phyloP scores from a whole-genome alignment of 116 monocot species.

The Papilionanthe hybrid region DNA sequence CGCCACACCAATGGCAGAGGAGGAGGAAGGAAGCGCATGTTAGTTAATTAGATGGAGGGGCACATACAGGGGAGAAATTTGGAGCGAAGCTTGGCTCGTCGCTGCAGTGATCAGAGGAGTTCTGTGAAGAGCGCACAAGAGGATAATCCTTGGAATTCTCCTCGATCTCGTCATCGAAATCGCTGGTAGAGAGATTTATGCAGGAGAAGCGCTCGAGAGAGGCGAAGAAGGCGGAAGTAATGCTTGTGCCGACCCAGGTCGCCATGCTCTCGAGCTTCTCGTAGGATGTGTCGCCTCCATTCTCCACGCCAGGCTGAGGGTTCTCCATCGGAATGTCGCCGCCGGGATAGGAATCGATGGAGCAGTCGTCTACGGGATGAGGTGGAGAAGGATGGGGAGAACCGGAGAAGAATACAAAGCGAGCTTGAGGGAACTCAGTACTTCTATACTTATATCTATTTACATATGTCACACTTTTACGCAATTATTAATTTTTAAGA shows the following conservation, averaged over 20 bases:
- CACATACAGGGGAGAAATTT: not conserved
- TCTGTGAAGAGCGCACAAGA: slow-evolving; percentile 7
- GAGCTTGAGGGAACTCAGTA: too few species aligned
- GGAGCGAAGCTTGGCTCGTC: not conserved
- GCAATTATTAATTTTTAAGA: too few species aligned
- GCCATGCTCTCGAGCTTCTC: slow-evolving; percentile 10
- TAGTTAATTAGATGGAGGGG: slow-evolving; percentile 2
- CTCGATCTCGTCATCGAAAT: slow-evolving; percentile 15
- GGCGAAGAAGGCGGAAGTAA: slow-evolving; percentile 15
- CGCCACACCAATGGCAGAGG: not conserved
- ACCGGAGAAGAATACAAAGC: too few species aligned
- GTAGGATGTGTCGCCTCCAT: not conserved
- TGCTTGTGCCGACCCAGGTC: slow-evolving; percentile 16
- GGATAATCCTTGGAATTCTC: slow-evolving; percentile 12
- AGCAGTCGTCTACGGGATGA: too few species aligned
- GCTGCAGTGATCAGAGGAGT: slow-evolving; percentile 4
- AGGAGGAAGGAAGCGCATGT: not conserved
- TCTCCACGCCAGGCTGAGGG: not conserved
- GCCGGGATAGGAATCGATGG: not conserved
- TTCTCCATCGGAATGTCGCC: not conserved
- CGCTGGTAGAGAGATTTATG: slow-evolving; percentile 14
- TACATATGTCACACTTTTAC: too few species aligned
- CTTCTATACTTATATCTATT: too few species aligned
- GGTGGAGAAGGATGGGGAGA: too few species aligned
- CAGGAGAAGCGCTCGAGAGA: slow-evolving; percentile 17